phyloP scores from a whole-genome alignment of 495 filamentous ascomycete species.

The Penicillium steckii region DNA sequence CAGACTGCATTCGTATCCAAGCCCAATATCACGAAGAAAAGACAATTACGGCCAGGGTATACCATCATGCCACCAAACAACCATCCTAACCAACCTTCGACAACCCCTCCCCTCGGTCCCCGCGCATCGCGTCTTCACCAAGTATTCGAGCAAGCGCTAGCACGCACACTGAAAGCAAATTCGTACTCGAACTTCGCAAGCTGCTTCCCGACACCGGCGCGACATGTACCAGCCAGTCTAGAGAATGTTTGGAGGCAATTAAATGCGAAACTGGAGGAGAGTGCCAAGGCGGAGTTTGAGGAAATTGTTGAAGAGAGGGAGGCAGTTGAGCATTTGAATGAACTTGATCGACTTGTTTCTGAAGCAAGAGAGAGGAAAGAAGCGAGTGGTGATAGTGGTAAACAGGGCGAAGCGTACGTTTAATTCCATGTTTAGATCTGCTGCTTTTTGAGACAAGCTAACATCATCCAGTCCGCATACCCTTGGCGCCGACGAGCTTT shows the following conservation, averaged over 20 bases:
- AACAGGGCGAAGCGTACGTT: constrained; percentile 38
- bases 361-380: constrained; percentile 65
- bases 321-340: constrained; percentile 76
- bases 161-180: constrained; percentile 69
- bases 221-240: constrained; percentile 64
- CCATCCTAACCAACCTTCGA: background rate
- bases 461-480: constrained; percentile 63
- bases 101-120: background rate
- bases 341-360: constrained; percentile 69
- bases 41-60: background rate
- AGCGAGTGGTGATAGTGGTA: constrained; percentile 13
- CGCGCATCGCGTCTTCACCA: constrained; percentile 71
- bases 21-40: background rate
- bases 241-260: constrained; percentile 68
- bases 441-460: too few relatives aligned
- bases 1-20: background rate
- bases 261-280: constrained; percentile 61
- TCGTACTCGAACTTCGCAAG: constrained; percentile 75
- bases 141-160: constrained; percentile 67
- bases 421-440: too few relatives aligned
- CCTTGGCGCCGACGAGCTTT: constrained; percentile 64
- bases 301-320: constrained; percentile 66
- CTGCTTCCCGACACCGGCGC: constrained; percentile 85
- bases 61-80: background rate
- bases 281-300: constrained; percentile 71